phyloP scores from a whole-genome alignment of 2,329 filamentous ascomycete species.

The Ilyonectria mors-panacis region DNA sequence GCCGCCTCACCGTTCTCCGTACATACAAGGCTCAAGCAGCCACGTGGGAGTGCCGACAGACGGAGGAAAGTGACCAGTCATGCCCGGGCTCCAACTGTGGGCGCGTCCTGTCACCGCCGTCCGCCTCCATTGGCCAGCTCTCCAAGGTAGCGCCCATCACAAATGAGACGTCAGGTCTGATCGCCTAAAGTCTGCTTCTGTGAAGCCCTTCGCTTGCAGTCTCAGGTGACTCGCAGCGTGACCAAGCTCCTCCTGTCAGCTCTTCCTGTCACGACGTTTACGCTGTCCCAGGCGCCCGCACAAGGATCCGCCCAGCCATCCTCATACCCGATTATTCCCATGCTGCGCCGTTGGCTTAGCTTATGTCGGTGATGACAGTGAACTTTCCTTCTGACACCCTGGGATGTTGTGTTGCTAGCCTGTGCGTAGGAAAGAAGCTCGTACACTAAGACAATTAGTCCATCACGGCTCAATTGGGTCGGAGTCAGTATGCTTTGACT shows the following conservation, averaged over 20 bases:
- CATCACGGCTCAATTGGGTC: neutral
- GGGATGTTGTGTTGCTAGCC: neutral
- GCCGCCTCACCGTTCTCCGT: slow-evolving; percentile 30
- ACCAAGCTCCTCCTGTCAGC: slow-evolving; percentile 6
- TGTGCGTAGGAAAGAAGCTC: neutral
- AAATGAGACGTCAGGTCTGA: slow-evolving; percentile 31
- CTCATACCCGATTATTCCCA: slow-evolving; percentile 44
- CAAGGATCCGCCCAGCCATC: slow-evolving; percentile 1
- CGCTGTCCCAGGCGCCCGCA: neutral
- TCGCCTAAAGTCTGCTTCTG: slow-evolving; percentile 13
- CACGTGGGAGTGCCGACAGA: slow-evolving; percentile 46
- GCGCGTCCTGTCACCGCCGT: slow-evolving; percentile 19
- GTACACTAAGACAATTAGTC: neutral
- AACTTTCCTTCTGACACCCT: neutral
- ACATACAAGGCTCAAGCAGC: slow-evolving; percentile 38
- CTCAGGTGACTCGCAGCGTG: slow-evolving; percentile 33
- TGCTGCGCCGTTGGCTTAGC: slow-evolving; percentile 5
- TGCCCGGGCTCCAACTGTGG: slow-evolving; percentile 4
- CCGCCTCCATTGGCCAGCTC: slow-evolving; percentile 22
- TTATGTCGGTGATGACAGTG: slow-evolving; percentile 3
- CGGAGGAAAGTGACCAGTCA: slow-evolving; percentile 45
- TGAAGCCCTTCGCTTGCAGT: slow-evolving; percentile 11
- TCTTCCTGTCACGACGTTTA: slow-evolving; percentile 9
- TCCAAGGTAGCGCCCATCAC: slow-evolving; percentile 13
- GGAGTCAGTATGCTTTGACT: neutral